Evolutionary conservation across 306 rosid species (phyloP), one percentile per base, ranked within the genome.

Genomic region (Vachellia pachyceras): DNA sequence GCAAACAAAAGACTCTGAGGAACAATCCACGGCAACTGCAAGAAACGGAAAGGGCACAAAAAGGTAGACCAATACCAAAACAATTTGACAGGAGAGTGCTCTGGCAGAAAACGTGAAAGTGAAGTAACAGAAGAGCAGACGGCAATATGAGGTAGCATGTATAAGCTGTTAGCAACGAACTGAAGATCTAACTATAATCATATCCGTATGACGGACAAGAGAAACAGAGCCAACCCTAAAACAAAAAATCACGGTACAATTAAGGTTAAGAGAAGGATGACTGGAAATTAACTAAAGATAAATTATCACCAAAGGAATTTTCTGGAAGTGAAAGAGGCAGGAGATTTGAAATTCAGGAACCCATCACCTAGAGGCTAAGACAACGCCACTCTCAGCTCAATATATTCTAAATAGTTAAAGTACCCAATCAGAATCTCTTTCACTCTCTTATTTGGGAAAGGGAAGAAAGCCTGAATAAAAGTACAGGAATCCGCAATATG

Each of bases 1-100:
- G 90, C 88, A 87, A 91, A 89, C 88, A 52, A 40, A 77, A 77
- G 61, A 35, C 75, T 79, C 77, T 60, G 85, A 77, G 71, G 41
- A 80, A 77, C 70, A 88, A 80, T 71, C 82, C 72, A 81, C 80
- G 74, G 40, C 82, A 46, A 49, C 60, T 12, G 76, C 76, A 84
- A 63, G 68, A 41, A 78, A 71, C 37, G 18, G 63, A 45, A 42
- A 76, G 60, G 68, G 57, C 20, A 29, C n/a, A 25, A 50, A 25
- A 79, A 82, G 20, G 57, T 12, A 12, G 33, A 72, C 70, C 66
- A 60, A 76, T 65, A 79, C 29, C 18, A 45, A 35, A 35, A 60
- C 20, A 82, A 18, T 25, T n/a, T 29, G 79, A 46, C 67, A 75
- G 66, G 36, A 60, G 17, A 60, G 17, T 60, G 4, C 66, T 25